Evolutionary conservation across 345 rosid species (phyloP).

Genomic region (Durio zibethinus): DNA sequence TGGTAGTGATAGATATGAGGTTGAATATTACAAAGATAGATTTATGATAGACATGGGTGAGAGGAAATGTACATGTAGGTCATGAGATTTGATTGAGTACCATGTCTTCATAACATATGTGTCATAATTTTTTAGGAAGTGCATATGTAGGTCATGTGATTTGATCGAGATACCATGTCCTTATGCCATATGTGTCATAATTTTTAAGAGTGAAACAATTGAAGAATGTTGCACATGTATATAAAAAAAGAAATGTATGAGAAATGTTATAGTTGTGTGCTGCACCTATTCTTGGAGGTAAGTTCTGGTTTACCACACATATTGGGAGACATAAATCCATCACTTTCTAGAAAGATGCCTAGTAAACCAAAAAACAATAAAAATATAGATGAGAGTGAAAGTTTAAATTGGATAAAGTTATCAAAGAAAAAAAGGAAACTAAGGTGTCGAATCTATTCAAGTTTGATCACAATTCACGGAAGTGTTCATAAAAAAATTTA

Average conservation of each 20-base stretch:
- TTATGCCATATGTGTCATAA: not conserved
- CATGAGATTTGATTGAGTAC: not conserved
- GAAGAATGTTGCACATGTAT: not conserved
- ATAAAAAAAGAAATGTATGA: not conserved
- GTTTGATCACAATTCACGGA: not conserved
- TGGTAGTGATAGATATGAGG: fast-evolving
- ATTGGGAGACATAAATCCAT: not conserved
- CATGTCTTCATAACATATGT: too few species aligned
- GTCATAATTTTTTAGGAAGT: too few species aligned
- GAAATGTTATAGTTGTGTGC: not conserved
- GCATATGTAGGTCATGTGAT: too few species aligned
- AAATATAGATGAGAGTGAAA: not conserved
- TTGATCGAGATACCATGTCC: not conserved
- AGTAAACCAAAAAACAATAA: not conserved
- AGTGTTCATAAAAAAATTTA: too few species aligned
- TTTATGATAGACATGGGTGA: not conserved
- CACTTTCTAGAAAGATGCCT: not conserved
- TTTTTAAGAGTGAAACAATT: not conserved
- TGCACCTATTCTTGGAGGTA: not conserved
- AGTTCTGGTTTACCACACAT: not conserved
- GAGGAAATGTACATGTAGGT: not conserved
- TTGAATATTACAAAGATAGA: not conserved
- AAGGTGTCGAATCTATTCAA: not conserved
- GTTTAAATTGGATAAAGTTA: too few species aligned
- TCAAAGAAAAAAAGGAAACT: not conserved